Base-by-base conservation (phyloP, 345 rosid species). In the Citrus trifoliata region DNA sequence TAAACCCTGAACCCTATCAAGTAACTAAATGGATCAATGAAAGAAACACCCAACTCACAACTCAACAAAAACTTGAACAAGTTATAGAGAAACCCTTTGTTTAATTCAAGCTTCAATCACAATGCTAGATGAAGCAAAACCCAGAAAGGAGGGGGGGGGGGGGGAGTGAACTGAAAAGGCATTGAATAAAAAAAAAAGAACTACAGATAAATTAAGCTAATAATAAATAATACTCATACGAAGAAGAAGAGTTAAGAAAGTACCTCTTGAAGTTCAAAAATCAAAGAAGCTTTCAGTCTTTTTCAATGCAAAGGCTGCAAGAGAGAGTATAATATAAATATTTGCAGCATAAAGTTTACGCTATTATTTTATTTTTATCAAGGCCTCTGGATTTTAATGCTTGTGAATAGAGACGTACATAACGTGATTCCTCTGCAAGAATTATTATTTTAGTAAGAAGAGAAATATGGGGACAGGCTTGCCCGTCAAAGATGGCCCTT, bases 211-310 rank as follows among this genome's bases (percentile, higher is more conserved):
- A n/a, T 28, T 48, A n/a, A 6, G 33, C 14, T 30, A 48, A 64
- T 12, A 75, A 46, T 33, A 19, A 35, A 66, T 33, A 19, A 66
- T 21, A 35, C 2, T 16, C 21, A 53, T 53, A 6, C 7, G 18
- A 53, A 53, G 22, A 18, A 18, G 22, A 53, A 53, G 58, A 53
- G 58, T 21, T 30, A 32, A 56, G 33, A n/a, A 21, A 32, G 9
- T 48, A 75, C 78, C 78, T 48, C 3, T 28, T 32, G 10, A 51
- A 75, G 78, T 27, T 46, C 22, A 30, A 33, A 46, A 74, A 75
- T 63, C 59, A 51, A 28, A 27, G 27, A 21, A 42, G 70, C 61
- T 42, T 7, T 62, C 58, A 10, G 19, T 4, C 25, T 13, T 27
- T 51, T 70, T 10, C 6, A 10, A 22, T 2, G 10, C n/a, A 33